A percentile compares a stretch with the other conserved stretches of the same genome.
Evolutionary conservation across 495 filamentous ascomycete genomes (phyloP).

Genomic region (Talaromyces borbonicus): DNA sequence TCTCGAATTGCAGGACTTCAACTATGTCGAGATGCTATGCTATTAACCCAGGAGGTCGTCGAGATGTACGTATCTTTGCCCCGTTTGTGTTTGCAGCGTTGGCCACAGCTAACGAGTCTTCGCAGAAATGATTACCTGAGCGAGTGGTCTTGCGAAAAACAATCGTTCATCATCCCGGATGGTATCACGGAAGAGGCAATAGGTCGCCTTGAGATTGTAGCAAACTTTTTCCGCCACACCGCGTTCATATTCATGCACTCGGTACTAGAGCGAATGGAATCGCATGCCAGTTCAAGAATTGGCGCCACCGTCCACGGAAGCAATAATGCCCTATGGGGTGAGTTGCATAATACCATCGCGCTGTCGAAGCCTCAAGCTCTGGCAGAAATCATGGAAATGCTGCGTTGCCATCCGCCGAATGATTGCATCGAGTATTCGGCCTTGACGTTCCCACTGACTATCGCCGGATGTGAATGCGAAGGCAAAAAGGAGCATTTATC

Average conservation of each 20-base stretch:
- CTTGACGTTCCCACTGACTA: conserved; percentile 35
- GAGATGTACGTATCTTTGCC: conserved; percentile 20
- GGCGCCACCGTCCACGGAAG: no score
- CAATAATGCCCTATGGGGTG: no score
- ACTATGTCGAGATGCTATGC: conserved; percentile 15
- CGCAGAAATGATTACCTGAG: conserved; percentile 28
- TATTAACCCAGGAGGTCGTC: conserved; percentile 21
- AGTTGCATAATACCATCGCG: conserved; percentile 13
- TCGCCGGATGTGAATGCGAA: conserved; percentile 28
- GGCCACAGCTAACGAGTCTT: background rate
- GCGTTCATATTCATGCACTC: conserved; percentile 35
- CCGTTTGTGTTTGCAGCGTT: background rate
- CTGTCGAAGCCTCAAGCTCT: conserved; percentile 23
- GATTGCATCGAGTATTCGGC: conserved; percentile 35
- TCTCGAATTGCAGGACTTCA: conserved; percentile 29
- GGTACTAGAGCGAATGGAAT: conserved; percentile 24
- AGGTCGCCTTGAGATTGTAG: conserved; percentile 31
- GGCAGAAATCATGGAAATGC: conserved; percentile 19
- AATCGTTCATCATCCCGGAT: conserved; percentile 24
- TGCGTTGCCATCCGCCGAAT: conserved; percentile 23
- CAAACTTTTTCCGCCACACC: conserved; percentile 36
- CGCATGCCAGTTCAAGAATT: background rate
- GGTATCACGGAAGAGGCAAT: conserved; percentile 22
- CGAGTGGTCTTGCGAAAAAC: conserved; percentile 25
- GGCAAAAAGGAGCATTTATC: conserved; percentile 14